Conservation (phyloP, 352 stramenopile genomes). For the Globisporangium iwayamae region DNA sequence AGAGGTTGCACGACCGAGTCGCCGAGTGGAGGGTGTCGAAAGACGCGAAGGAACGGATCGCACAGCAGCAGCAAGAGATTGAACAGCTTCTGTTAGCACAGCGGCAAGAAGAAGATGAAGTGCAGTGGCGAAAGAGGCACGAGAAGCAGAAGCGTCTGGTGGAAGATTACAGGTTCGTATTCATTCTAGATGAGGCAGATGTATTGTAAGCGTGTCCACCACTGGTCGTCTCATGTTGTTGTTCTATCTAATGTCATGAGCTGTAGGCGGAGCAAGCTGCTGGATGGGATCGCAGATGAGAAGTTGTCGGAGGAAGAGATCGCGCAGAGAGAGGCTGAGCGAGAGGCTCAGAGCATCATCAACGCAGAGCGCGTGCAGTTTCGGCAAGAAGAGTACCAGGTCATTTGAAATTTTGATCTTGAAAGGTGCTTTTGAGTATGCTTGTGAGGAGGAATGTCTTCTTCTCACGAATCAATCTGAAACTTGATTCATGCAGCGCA, state of each 20-base stretch:
- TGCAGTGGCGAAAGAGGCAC: slow-evolving; percentile 36
- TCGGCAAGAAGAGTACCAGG: slow-evolving; percentile 54
- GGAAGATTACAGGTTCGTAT: slow-evolving; percentile 51
- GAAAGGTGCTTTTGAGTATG: neutral
- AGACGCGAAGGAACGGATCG: slow-evolving; percentile 55
- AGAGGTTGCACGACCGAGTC: slow-evolving; percentile 39
- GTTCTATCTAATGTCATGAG: neutral
- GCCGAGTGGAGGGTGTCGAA: slow-evolving; percentile 46
- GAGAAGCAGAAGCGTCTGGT: slow-evolving; percentile 48
- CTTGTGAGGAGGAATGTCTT: neutral
- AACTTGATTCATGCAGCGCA: slow-evolving; percentile 31
- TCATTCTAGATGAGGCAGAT: neutral
- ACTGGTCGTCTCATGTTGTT: neutral
- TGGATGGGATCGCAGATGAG: slow-evolving; percentile 46
- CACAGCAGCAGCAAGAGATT: slow-evolving; percentile 50
- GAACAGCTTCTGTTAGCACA: slow-evolving; percentile 37
- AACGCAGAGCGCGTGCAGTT: slow-evolving; percentile 72
- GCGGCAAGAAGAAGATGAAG: slow-evolving; percentile 35
- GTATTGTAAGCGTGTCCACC: neutral
- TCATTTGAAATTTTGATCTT: slow-evolving; percentile 10
- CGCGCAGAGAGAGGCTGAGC: slow-evolving; percentile 30
- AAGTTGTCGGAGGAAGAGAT: slow-evolving; percentile 32
- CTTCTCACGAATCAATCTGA: neutral
- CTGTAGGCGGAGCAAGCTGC: slow-evolving; percentile 30
- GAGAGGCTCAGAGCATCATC: slow-evolving; percentile 26